Evolutionary conservation across 345 rosid species (phyloP), one percentile per base, ranked within the genome.

Genomic region (Stellera chamaejasme): DNA sequence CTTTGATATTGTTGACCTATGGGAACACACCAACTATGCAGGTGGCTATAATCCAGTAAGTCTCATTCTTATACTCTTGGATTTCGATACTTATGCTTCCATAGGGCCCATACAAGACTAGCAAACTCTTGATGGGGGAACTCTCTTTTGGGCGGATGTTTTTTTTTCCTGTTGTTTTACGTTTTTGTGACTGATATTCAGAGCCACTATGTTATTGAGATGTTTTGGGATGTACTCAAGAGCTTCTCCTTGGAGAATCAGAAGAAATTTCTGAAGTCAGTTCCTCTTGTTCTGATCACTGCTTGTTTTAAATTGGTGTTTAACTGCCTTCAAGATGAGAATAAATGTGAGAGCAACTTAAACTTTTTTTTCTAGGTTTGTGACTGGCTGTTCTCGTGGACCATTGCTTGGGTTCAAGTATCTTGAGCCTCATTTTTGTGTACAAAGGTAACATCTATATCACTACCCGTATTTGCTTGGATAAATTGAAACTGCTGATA

Each of bases 311-410:
- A 43, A 14, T 27, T 26, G n/a, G 41, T 32, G 49, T 27, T 63
- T 45, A 19, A 50, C 50, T 52, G 47, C 52, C 54, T 53, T 39
- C 45, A 42, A 14, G 19, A 26, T 50, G 41, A 23, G 16, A 27
- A 56, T 39, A 13, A 25, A 2, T 61, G 7, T 49, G 55, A 61
- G 39, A 54, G 64, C 47, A 53, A 59, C 64, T 13, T 2, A 36
- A 53, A 26, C 23, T 36, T 49, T 23, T 3, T 70, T 56, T 58
- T 63, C 55, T 63, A 93, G 99, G 80, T 93, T 93, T 73, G 97
- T 87, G 68, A 93, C 99, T 10, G 99, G 99, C 39, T 93, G 99
- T 72, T 93, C 97, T 9, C 83, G 97, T 48, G 99, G 97, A 54
- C 97, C 97, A 3, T 72, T 93, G 54, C 95, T 93, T 66, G 97